Conservation (phyloP, 2,329 filamentous ascomycete species). For the Colletotrichum sp. region DNA sequence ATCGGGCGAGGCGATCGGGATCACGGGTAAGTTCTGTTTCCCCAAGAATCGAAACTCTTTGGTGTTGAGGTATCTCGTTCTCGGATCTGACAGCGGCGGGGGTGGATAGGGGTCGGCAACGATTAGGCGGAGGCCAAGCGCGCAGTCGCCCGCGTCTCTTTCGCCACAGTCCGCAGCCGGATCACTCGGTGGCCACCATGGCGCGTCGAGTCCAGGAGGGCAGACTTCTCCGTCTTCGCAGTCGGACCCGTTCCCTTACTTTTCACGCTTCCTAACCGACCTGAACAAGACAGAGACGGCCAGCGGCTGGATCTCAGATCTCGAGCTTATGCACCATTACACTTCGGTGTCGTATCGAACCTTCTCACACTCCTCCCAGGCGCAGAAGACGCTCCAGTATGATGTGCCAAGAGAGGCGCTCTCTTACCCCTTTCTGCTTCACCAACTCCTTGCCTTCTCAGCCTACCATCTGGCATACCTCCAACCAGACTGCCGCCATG, state of each 20-base stretch:
- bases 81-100: slow-evolving; percentile 4
- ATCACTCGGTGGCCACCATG: background rate
- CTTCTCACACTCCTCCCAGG: slow-evolving; percentile 26
- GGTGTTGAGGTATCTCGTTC: background rate
- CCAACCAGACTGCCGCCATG: slow-evolving; percentile 26
- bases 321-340: slow-evolving; percentile 42
- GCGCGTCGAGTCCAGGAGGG: background rate
- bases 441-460: slow-evolving; percentile 36
- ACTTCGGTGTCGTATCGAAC: slow-evolving; percentile 33
- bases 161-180: slow-evolving; percentile 10
- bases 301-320: slow-evolving; percentile 37
- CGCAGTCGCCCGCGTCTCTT: slow-evolving; percentile 6
- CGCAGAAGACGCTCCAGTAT: slow-evolving; percentile 26
- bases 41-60: background rate
- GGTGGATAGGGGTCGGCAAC: background rate
- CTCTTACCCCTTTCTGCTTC: slow-evolving; percentile 31
- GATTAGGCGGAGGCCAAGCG: slow-evolving; percentile 7
- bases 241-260: slow-evolving; percentile 23
- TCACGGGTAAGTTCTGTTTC: background rate
- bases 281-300: slow-evolving; percentile 23
- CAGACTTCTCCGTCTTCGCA: slow-evolving; percentile 5
- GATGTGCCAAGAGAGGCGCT: slow-evolving; percentile 31
- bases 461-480: slow-evolving; percentile 34
- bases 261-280: slow-evolving; percentile 27
- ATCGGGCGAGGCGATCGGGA: background rate